Evolutionary conservation across 352 stramenopile genomes (phyloP).

Genomic region (Thalassiosira mediterranea): DNA sequence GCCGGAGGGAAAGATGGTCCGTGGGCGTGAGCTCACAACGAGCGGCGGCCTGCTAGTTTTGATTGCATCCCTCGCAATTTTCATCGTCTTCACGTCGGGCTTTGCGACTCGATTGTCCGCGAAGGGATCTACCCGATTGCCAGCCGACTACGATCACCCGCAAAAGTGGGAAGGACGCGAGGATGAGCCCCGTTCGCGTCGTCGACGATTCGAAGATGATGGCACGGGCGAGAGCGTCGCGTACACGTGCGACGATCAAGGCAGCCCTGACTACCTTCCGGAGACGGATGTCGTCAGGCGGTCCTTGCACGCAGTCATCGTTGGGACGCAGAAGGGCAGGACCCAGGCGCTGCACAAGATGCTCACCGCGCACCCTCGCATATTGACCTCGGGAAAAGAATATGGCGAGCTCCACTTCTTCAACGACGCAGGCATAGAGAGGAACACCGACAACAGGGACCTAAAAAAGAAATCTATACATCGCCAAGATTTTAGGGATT

Average conservation of each 20-base stretch:
- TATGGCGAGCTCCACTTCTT: conserved; percentile 38
- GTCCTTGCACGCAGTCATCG: conserved; percentile 33
- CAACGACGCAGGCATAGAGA: conserved; percentile 10
- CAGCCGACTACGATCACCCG: not conserved
- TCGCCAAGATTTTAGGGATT: conserved; percentile 19
- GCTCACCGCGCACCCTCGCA: conserved; percentile 11
- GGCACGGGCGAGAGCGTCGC: too few relatives aligned
- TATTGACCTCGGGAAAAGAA: conserved; percentile 14
- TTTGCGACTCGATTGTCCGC: not conserved
- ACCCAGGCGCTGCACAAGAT: conserved; percentile 32
- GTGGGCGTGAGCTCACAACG: too few relatives aligned
- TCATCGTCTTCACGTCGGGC: not conserved
- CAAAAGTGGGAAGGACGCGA: not conserved
- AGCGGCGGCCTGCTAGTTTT: too few relatives aligned
- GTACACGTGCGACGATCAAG: conserved; percentile 17
- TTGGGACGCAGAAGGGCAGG: conserved; percentile 29
- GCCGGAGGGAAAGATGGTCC: too few relatives aligned
- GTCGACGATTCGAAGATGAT: not conserved
- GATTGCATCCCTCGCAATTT: not conserved
- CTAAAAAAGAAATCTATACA: not conserved
- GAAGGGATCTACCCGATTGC: not conserved
- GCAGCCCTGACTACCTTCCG: conserved; percentile 21
- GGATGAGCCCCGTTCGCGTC: not conserved
- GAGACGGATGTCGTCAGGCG: conserved; percentile 8
- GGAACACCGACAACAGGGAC: not conserved